Percentiles rank a stretch among this genome's conserved stretches.
phyloP scores from a whole-genome alignment of 805 yeast genomes.

The Metahyphopichia silvanorum region DNA sequence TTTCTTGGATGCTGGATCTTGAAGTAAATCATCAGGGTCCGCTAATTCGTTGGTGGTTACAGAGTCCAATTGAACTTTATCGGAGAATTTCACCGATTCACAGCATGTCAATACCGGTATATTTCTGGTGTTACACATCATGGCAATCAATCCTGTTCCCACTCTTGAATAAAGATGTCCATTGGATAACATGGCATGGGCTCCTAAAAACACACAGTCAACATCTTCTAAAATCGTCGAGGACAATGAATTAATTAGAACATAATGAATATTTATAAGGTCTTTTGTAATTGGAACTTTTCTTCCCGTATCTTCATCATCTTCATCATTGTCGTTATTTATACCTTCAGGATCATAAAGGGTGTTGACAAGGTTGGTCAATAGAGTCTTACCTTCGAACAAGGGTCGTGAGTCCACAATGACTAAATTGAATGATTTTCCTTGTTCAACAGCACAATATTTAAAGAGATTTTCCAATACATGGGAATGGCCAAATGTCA shows the following conservation, averaged over 20 bases:
- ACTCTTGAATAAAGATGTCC: slow-evolving; percentile 91
- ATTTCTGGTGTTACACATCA: slow-evolving; percentile 82
- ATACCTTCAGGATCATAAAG: slow-evolving; percentile 14
- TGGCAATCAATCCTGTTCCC: slow-evolving; percentile 91
- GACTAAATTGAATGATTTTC: slow-evolving; percentile 69
- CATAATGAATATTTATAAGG: slow-evolving; percentile 77
- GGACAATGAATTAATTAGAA: slow-evolving; percentile 72
- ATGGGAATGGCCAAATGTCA: slow-evolving; percentile 85
- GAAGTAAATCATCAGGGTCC: slow-evolving; percentile 69
- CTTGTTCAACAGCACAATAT: slow-evolving; percentile 57
- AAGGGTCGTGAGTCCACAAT: slow-evolving; percentile 92
- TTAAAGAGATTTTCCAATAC: slow-evolving; percentile 75
- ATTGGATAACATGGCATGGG: slow-evolving; percentile 94
- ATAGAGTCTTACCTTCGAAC: slow-evolving; percentile 85
- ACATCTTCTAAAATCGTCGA: slow-evolving; percentile 77
- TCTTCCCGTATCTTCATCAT: slow-evolving; percentile 15
- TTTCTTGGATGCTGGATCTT: slow-evolving; percentile 44
- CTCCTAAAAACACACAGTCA: slow-evolving; percentile 89
- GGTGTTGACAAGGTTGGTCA: slow-evolving; percentile 54
- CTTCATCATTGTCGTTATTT: slow-evolving; percentile 11
- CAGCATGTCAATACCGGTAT: slow-evolving; percentile 95
- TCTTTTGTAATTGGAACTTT: slow-evolving; percentile 31
- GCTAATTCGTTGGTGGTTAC: slow-evolving; percentile 91
- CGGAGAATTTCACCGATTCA: slow-evolving; percentile 91
- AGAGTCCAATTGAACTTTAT: slow-evolving; percentile 93